These are phyloP conservation scores for Ganoderma sinense DNA, from an alignment of 1,284 basidiomycete species.

Conservation along the genomic window DNA sequence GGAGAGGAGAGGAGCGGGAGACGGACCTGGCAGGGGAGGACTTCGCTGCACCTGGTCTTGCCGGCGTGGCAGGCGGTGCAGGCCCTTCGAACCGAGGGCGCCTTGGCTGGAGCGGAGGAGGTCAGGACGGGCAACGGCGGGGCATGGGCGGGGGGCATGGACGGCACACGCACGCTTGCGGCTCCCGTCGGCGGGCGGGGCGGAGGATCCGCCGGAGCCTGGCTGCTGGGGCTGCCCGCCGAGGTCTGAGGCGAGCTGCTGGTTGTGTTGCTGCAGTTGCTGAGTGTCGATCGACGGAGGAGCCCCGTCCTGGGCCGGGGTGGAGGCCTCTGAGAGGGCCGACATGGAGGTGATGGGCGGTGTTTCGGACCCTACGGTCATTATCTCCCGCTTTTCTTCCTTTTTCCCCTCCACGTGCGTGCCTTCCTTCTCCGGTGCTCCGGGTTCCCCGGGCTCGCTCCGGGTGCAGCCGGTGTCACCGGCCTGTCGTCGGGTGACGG, in stretches of 20 bases:
- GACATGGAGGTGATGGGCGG: conserved; percentile 70
- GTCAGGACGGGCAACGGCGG: conserved; percentile 27
- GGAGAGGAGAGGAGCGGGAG: conserved; percentile 3
- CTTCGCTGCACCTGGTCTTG: conserved; percentile 81
- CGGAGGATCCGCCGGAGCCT: conserved; percentile 33
- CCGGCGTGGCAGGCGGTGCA: conserved; percentile 82
- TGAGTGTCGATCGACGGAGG: conserved; percentile 61
- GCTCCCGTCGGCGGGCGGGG: conserved; percentile 41
- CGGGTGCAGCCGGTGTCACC: conserved; percentile 12
- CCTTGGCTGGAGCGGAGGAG: conserved; percentile 60
- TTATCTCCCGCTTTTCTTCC: conserved; percentile 48
- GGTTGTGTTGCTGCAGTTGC: conserved; percentile 62
- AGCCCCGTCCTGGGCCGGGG: conserved; percentile 66
- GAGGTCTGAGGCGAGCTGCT: conserved; percentile 50
- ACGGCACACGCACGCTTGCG: conserved; percentile 52
- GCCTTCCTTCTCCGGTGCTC: conserved; percentile 11
- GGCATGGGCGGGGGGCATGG: conserved; percentile 14
- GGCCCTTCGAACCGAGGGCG: conserved; percentile 77
- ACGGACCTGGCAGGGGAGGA: conserved; percentile 76
- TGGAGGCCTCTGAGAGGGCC: conserved; percentile 69
- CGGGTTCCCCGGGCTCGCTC: conserved; percentile 9
- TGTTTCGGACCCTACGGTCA: conserved; percentile 63
- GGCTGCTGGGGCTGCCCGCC: conserved; percentile 42
- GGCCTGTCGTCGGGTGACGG: background rate
- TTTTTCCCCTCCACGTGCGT: conserved; percentile 24